phyloP scores from a whole-genome alignment of 1,284 basidiomycete species.

The Sanghuangporus sanghuang region DNA sequence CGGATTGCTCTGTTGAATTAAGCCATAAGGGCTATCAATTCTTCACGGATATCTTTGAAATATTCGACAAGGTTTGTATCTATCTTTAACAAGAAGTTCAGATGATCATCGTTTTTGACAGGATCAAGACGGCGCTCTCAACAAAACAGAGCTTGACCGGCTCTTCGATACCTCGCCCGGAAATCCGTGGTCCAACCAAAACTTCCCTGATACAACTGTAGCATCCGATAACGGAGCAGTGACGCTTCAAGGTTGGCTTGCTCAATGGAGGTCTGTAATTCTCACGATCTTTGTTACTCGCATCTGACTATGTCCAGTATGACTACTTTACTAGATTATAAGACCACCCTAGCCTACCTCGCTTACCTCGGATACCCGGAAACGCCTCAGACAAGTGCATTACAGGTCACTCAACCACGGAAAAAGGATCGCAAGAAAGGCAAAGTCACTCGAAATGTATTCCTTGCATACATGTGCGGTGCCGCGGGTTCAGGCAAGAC shows the following conservation, averaged over 20 bases:
- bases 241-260: slow-evolving; percentile 95
- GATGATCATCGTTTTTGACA: slow-evolving; percentile 27
- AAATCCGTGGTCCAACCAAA: slow-evolving; percentile 85
- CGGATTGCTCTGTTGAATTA: slow-evolving; percentile 93
- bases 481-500: slow-evolving; percentile 97
- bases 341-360: slow-evolving; percentile 91
- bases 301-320: slow-evolving; percentile 50
- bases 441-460: slow-evolving; percentile 85
- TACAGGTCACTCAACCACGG: slow-evolving; percentile 77
- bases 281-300: neutral
- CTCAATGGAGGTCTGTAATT: slow-evolving; percentile 85
- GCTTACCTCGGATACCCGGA: slow-evolving; percentile 87
- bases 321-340: slow-evolving; percentile 93
- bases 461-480: slow-evolving; percentile 90
- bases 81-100: neutral
- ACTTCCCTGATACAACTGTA: slow-evolving; percentile 87
- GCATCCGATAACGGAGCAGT: slow-evolving; percentile 88
- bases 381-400: slow-evolving; percentile 70
- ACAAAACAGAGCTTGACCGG: slow-evolving; percentile 78
- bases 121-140: slow-evolving; percentile 95
- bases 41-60: slow-evolving; percentile 95
- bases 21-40: slow-evolving; percentile 94
- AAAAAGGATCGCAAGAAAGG: slow-evolving; percentile 85
- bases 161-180: slow-evolving; percentile 94
- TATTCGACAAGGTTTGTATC: slow-evolving; percentile 79